Evolutionary conservation across 305 asterid genomes (phyloP), one percentile per base, ranked within the genome.

Genomic region (Fraxinus floribunda): DNA sequence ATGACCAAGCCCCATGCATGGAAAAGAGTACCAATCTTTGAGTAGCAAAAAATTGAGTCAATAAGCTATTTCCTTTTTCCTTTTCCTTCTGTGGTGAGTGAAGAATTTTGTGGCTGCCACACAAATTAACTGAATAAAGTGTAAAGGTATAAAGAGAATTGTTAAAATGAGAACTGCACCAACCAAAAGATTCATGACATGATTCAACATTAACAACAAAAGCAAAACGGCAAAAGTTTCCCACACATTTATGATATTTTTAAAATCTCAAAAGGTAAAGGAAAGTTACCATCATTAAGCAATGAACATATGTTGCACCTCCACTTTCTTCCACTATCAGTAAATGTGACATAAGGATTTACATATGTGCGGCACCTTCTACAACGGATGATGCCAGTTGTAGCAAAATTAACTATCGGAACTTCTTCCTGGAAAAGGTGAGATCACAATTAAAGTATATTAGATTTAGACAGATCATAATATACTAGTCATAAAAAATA

Each of bases 241-340:
- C 3, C 29, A 10, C 18, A 70, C 9, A 26, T 7, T 7, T 18
- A 60, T 60, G 71, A 20, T 60, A 32, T 81, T 32, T 52, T 64
- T 60, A 71, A 72, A 78, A 49, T 80, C 57, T 11, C 79, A 62
- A 79, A 35, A 24, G 73, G 76, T 1, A n/a, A 57, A 35, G 68
- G 70, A 82, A 35, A 35, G 44, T 87, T 88, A 93, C 99, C 99
- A 81, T 96, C 99, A 87, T 96, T 96, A 77, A 92, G 94, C 88
- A 93, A 87, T 26, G 97, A 88, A 85, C 99, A 96, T 82, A 96
- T 92, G 84, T 96, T 96, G 94, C 99, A 94, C 84, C 89, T 92
- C 99, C 99, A 96, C 87, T 94, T 94, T 87, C 98, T 94, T 86
- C 99, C 99, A 83, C 90, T 90, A 71, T 96, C 98, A 46, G 98